Evolutionary conservation across 169 alveolate genomes (phyloP), one percentile per base, ranked within the genome.

Genomic region (Plasmodium inui): DNA sequence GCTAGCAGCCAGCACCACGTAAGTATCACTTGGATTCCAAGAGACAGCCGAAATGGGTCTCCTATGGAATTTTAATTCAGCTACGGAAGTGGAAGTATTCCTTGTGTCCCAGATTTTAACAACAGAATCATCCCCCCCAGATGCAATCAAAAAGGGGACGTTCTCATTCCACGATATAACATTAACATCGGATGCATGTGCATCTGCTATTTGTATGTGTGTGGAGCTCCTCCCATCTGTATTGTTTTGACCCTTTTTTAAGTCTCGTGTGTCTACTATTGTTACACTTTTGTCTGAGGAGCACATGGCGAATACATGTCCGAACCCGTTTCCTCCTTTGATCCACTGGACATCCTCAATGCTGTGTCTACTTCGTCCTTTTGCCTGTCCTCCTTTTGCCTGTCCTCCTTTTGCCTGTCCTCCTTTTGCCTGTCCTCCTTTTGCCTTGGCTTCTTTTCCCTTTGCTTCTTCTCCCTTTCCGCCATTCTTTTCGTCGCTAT

Each of bases 271-370:
- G 22, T 80, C 86, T 83, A 61, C 6, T n/a, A 91, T 92, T 82
- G 94, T 90, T 37, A 96, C 84, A 28, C 92, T 80, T 30, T 94
- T 96, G 82, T 96, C 97, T 55, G 96, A 92, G 37, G 96, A 96
- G 22, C 96, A 96, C 28, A 96, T 78, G 19, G 94, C 82, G 50
- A 96, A 94, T 4, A 96, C 81, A 41, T 95, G 76, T 6, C 92
- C 95, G 34, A 93, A 90, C 32, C 88, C 92, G 73, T 82, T 92
- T 12, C 93, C 95, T n/a, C 53, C 72, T 6, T 94, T 91, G 53
- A 82, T 88, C 98, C 98, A 96, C 83, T 95, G 95, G 0, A 96
- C 71, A 46, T 95, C 97, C 55, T 96, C 98, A 0, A 96, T 84
- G 34, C 96, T 94, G 50, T 74, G 39, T 70, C 37, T 61, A 10